Evolutionary conservation across 495 filamentous ascomycete species (phyloP).

Genomic region (Penicillium angulare): DNA sequence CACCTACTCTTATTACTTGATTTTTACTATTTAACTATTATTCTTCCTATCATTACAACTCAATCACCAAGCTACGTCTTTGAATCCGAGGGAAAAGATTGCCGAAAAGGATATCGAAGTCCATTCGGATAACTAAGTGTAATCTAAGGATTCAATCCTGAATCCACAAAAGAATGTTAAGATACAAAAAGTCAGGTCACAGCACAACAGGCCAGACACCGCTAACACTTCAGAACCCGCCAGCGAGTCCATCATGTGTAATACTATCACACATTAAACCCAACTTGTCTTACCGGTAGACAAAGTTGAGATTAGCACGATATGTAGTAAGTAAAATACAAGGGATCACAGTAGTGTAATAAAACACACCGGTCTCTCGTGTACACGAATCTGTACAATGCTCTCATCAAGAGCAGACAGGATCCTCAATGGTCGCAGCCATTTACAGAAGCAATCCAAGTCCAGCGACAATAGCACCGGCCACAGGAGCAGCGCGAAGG

Average conservation of each 20-base stretch:
- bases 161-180: slow-evolving; percentile 11
- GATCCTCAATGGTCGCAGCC: background rate
- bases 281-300: background rate
- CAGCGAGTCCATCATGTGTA: background rate
- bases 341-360: background rate
- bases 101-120: slow-evolving; percentile 26
- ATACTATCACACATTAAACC: background rate
- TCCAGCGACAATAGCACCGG: slow-evolving; percentile 15
- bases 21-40: too few relatives aligned
- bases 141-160: background rate
- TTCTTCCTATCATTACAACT: background rate
- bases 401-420: background rate
- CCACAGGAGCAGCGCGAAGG: slow-evolving; percentile 13
- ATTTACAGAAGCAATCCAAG: slow-evolving; percentile 23
- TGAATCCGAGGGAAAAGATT: too few relatives aligned
- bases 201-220: background rate
- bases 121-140: slow-evolving; percentile 14
- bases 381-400: background rate
- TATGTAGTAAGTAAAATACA: background rate
- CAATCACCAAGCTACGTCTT: too few relatives aligned
- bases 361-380: background rate
- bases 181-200: background rate
- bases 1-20: too few relatives aligned
- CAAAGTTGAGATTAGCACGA: background rate
- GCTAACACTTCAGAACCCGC: background rate